Base-by-base conservation (phyloP, 305 asterid species). In the Caryopteris hybrid region DNA sequence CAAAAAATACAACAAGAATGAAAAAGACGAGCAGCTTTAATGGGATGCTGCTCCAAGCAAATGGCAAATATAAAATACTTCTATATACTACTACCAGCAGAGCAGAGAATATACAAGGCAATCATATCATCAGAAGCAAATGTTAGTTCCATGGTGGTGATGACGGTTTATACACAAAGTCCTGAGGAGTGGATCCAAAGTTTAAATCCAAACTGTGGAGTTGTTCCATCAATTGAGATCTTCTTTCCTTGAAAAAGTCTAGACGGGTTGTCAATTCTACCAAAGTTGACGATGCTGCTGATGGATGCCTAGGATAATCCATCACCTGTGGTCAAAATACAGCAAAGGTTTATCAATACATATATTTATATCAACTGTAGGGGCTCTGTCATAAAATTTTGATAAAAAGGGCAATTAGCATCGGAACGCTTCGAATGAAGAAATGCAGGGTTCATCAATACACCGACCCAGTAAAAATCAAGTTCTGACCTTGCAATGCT, bases 221-320 rank as follows among this genome's bases (percentile, higher is more conserved):
- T 73, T 93, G 99, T 71, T 91, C 97, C 98, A 94, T 94, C 79
- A 94, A 80, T 76, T 94, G 98, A 52, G 97, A 89, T 74, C 99
- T 85, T 70, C 98, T 75, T 76, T 94, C 99, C 83, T 89, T 94
- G 82, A 89, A 94, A 82, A 94, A 94, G 71, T 91, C 97, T 8
- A 91, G 95, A 48, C 97, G 99, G 13, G 97, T 81, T 14, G 97
- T 89, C 74, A 94, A 55, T 75, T 94, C 98, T 33, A 89, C 88
- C 88, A 94, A 71, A 57, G 96, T 85, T n/a, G n/a, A n/a, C 27
- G 98, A 86, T 42, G 99, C 88, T 59, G 86, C 75, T 16, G 86
- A 75, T 36, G 85, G 96, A 63, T 87, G 90, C 41, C 90, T 82
- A 41, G 80, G 83, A 78, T 81, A 81, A 69, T 88, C 97, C 74